phyloP scores from a whole-genome alignment of 768 basidiomycete species.

The Agaricus blazei region DNA sequence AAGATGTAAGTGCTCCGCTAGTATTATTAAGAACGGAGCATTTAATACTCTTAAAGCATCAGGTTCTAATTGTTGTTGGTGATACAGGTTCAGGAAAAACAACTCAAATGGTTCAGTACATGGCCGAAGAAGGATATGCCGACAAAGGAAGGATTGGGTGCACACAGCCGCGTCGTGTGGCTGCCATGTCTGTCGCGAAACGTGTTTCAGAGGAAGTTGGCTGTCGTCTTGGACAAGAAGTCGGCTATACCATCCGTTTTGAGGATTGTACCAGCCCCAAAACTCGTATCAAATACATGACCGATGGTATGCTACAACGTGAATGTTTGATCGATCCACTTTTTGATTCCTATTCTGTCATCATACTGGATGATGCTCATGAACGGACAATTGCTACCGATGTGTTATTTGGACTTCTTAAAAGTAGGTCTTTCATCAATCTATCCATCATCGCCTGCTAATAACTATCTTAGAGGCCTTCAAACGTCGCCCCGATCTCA shows the following conservation, averaged over 20 bases:
- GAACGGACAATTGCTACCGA: conserved; percentile 99
- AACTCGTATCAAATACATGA: conserved; percentile 99
- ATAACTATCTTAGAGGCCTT: conserved; percentile 67
- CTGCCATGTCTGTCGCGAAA: conserved; percentile 98
- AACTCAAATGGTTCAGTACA: conserved; percentile 98
- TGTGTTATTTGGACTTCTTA: conserved; percentile 92
- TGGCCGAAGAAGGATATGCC: conserved; percentile 91
- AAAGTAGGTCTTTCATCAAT: conserved; percentile 49
- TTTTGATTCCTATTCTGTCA: conserved; percentile 85
- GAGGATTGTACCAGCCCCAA: conserved; percentile 99
- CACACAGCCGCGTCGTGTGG: conserved; percentile 98
- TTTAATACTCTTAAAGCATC: conserved; percentile 54
- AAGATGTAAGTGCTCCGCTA: conserved; percentile 54
- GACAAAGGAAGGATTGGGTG: conserved; percentile 92
- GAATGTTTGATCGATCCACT: conserved; percentile 96
- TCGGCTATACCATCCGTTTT: conserved; percentile 98
- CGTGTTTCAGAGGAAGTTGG: conserved; percentile 98
- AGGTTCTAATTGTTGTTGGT: conserved; percentile 96
- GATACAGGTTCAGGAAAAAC: conserved; percentile 99
- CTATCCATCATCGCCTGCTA: conserved; percentile 10
- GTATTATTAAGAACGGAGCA: not conserved
- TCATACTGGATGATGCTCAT: conserved; percentile 99
- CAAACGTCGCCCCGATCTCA: conserved; percentile 91
- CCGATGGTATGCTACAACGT: conserved; percentile 98
- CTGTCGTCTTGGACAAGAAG: conserved; percentile 94